Evolutionary conservation across 192 early-diverging fungal genomes (phyloP), one percentile per base, ranked within the genome.

Genomic region (Coemansia umbellata): DNA sequence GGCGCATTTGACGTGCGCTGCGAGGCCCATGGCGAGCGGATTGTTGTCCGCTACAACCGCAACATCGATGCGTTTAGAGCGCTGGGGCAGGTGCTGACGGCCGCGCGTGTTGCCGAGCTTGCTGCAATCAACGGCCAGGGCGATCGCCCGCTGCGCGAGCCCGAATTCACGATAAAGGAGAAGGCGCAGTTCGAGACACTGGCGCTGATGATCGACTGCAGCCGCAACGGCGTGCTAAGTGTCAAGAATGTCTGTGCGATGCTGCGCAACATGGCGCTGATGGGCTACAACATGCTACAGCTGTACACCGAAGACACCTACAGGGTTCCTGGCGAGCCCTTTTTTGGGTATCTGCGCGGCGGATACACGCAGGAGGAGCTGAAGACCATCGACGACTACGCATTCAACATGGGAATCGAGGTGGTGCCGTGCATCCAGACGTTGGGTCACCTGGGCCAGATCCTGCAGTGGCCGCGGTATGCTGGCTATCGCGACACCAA

Each of bases 281-380:
- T 91, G 79, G 92, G 92, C 4, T 75, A 91, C 67, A 93, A 88
- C 54, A 91, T 88, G 78, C 69, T 94, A 35, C 91, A 93, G 67
- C 64, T 94, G 48, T 94, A 94, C 65, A 94, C 92, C 2, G 92
- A 94, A 47, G 92, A 94, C 48, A 94, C 92, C 0, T 94, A 84
- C 64, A 76, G 89, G 55, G 84, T 90, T 8, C 39, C 48, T 1
- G 81, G 62, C 23, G 85, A 87, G 65, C 85, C 85, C 19, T 82
- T 87, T 17, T 88, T 88, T 57, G 87, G 87, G 3, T 88, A 89
- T 58, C 43, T 89, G 54, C 77, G 85, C 31, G 86, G 84, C 48
- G 81, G 80, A 26, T 94, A 87, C 59, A 79, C 92, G 14, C 70
- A 80, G 45, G 80, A 78, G n/a, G 90, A 94, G 53, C 76, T 91